Evolutionary conservation across 495 filamentous ascomycete species (phyloP).

Genomic region (Hyaloscypha finlandica): DNA sequence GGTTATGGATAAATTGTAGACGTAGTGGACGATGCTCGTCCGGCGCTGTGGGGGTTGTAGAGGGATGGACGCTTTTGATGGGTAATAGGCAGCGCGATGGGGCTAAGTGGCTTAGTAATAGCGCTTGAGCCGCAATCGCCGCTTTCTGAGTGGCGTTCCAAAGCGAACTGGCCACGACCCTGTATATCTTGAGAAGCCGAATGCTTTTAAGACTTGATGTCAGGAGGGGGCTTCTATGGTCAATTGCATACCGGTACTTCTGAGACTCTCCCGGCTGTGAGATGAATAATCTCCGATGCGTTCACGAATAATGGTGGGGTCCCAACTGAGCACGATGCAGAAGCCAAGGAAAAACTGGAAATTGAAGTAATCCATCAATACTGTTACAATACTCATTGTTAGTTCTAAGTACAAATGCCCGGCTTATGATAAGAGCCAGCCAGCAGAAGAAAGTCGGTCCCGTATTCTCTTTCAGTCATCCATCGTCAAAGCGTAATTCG

Average conservation of each 20-base stretch:
- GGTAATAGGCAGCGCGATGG: constrained; percentile 18
- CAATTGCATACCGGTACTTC: too few relatives aligned
- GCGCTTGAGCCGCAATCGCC: background rate
- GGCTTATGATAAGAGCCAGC: constrained; percentile 7
- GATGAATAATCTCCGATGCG: too few relatives aligned
- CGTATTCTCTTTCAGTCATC: constrained; percentile 24
- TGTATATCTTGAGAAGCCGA: background rate
- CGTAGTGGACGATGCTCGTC: constrained; percentile 21
- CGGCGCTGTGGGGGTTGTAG: constrained; percentile 24
- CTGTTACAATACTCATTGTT: constrained; percentile 23
- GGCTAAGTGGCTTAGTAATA: constrained; percentile 25
- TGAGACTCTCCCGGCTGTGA: too few relatives aligned
- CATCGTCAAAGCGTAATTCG: constrained; percentile 34
- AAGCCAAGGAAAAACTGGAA: background rate
- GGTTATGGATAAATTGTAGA: constrained; percentile 14
- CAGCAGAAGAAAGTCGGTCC: constrained; percentile 12
- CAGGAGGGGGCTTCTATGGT: too few relatives aligned
- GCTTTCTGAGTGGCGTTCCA: too few relatives aligned
- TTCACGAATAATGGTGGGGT: background rate
- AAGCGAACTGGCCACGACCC: background rate
- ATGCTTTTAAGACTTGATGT: too few relatives aligned
- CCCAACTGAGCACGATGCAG: background rate
- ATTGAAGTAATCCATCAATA: constrained; percentile 9
- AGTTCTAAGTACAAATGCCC: constrained; percentile 24
- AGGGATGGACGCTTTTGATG: constrained; percentile 20